Evolutionary conservation across 2,329 filamentous ascomycete species (phyloP).

Genomic region (Colletotrichum sp.): DNA sequence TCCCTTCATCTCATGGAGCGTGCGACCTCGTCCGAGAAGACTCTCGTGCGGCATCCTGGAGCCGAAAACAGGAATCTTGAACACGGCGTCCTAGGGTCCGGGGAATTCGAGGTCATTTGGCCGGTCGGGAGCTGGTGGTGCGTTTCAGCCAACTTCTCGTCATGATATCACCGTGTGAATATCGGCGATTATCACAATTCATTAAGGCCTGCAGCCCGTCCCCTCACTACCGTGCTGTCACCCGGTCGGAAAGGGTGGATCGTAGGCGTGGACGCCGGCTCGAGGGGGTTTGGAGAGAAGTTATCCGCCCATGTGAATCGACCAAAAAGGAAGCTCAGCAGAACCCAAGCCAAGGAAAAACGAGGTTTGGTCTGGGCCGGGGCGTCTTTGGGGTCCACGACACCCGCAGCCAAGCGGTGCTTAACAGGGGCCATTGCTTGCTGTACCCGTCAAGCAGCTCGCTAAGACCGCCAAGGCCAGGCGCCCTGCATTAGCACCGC

Average conservation of each 20-base stretch:
- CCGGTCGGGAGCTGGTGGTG: background rate
- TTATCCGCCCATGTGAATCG: background rate
- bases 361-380: background rate
- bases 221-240: background rate
- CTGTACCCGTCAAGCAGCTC: conserved; percentile 10
- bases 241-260: background rate
- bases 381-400: background rate
- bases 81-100: background rate
- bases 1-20: conserved; percentile 2
- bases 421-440: conserved; percentile 3
- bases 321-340: background rate
- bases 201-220: background rate
- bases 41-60: background rate
- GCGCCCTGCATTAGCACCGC: conserved; percentile 19
- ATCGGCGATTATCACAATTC: background rate
- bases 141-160: conserved; percentile 1
- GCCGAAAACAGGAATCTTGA: conserved; percentile 1
- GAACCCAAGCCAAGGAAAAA: background rate
- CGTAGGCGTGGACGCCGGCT: background rate
- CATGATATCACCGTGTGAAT: conserved; percentile 3
- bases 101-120: background rate
- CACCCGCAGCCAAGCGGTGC: background rate
- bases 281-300: background rate
- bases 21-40: background rate
- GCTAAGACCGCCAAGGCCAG: conserved; percentile 17